Evolutionary conservation across 2,329 filamentous ascomycete species (phyloP).

Genomic region (Aspergillus neotritici): DNA sequence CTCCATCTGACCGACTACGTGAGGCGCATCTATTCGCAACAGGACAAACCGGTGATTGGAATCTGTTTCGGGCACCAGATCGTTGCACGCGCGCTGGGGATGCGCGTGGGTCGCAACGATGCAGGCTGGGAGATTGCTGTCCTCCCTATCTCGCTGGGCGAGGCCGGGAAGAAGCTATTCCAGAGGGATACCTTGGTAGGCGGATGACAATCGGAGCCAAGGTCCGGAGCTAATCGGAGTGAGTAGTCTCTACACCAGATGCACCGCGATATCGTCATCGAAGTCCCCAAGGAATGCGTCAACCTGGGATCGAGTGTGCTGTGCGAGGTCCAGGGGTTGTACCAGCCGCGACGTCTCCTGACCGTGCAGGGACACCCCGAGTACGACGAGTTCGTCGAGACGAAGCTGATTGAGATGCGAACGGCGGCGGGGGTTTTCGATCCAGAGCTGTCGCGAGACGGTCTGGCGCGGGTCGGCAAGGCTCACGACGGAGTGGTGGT

Average conservation of each 20-base stretch:
- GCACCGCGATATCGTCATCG: slow-evolving; percentile 44
- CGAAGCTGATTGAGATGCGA: slow-evolving; percentile 24
- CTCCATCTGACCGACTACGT: slow-evolving; percentile 39
- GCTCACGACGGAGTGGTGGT: slow-evolving; percentile 21
- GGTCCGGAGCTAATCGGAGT: background rate
- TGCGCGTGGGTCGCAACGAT: slow-evolving; percentile 35
- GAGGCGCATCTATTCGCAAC: slow-evolving; percentile 17
- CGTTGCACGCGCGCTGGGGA: slow-evolving; percentile 39
- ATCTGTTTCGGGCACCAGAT: slow-evolving; percentile 50
- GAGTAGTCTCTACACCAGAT: slow-evolving; percentile 39
- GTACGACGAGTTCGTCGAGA: slow-evolving; percentile 37
- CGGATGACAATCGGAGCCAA: background rate
- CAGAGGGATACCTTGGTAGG: slow-evolving; percentile 22
- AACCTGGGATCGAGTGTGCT: slow-evolving; percentile 40
- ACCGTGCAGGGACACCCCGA: slow-evolving; percentile 49
- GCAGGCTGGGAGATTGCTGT: slow-evolving; percentile 46
- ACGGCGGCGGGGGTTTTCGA: slow-evolving; percentile 19
- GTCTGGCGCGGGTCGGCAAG: slow-evolving; percentile 13
- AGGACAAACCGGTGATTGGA: slow-evolving; percentile 36
- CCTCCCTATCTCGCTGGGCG: slow-evolving; percentile 37
- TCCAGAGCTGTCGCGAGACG: slow-evolving; percentile 18
- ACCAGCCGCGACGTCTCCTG: slow-evolving; percentile 35
- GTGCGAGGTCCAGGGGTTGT: slow-evolving; percentile 44
- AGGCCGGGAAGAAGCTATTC: slow-evolving; percentile 39
- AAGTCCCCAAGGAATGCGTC: slow-evolving; percentile 36